phyloP scores from a whole-genome alignment of 352 stramenopile species.

The Phytopythium boreale region DNA sequence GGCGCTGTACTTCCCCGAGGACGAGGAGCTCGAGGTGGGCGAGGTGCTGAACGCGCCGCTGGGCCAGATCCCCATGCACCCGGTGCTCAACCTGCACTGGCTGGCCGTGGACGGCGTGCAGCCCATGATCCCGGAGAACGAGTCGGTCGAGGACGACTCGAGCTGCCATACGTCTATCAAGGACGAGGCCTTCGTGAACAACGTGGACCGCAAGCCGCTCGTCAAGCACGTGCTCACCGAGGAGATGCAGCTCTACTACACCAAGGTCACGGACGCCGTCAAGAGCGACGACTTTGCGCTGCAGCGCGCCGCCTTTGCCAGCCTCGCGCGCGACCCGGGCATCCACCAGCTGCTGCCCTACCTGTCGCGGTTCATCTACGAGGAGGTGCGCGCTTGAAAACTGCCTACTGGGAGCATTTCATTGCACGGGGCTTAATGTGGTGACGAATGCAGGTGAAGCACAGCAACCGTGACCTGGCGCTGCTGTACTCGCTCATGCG shows the following conservation, averaged over 20 bases:
- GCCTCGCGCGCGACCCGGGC: slow-evolving; percentile 76
- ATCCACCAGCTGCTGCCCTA: slow-evolving; percentile 90
- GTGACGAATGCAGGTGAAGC: slow-evolving; percentile 46
- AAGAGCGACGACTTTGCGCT: slow-evolving; percentile 72
- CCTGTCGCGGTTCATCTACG: slow-evolving; percentile 87
- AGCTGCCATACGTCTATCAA: slow-evolving; percentile 70
- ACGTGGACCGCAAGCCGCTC: slow-evolving; percentile 70
- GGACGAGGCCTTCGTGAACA: slow-evolving; percentile 67
- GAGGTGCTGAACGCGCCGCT: slow-evolving; percentile 78
- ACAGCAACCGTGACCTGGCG: slow-evolving; percentile 75
- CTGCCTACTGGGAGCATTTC: no score
- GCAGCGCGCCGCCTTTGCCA: slow-evolving; percentile 75
- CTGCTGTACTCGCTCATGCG: slow-evolving; percentile 86
- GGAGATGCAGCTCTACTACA: slow-evolving; percentile 90
- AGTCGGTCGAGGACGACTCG: slow-evolving; percentile 67
- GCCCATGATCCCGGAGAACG: slow-evolving; percentile 81
- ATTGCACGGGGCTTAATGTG: not conserved
- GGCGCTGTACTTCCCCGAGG: slow-evolving; percentile 65
- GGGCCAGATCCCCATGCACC: slow-evolving; percentile 67
- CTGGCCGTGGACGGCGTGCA: slow-evolving; percentile 82
- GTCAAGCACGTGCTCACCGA: slow-evolving; percentile 87
- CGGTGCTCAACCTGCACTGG: slow-evolving; percentile 77
- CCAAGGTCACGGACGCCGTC: slow-evolving; percentile 81
- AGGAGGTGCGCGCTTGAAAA: slow-evolving; percentile 40
- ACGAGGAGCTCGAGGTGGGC: slow-evolving; percentile 66